phyloP scores from a whole-genome alignment of 2,329 filamentous ascomycete species.

The Septoria petroselini region DNA sequence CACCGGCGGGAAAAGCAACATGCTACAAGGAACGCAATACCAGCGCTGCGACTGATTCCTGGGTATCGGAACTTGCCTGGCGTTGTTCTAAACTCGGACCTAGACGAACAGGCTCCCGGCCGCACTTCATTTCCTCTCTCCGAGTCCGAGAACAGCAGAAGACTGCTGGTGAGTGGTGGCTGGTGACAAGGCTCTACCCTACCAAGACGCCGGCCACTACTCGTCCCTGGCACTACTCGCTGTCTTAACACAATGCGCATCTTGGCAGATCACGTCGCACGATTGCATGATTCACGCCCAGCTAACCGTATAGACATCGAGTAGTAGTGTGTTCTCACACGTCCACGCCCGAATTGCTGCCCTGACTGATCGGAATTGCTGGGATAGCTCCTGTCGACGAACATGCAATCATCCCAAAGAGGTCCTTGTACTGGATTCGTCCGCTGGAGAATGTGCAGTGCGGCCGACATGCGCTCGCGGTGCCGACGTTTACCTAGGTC shows the following conservation, averaged over 20 bases:
- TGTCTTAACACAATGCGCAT: too few species aligned
- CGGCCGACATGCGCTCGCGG: neutral
- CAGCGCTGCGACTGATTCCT: neutral
- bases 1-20: neutral
- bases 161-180: neutral
- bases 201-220: neutral
- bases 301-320: neutral
- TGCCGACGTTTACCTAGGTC: neutral
- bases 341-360: neutral
- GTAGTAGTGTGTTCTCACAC: neutral
- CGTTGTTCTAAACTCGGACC: neutral
- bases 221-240: too few species aligned
- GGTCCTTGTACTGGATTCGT: neutral
- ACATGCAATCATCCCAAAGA: neutral
- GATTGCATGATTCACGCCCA: neutral
- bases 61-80: neutral
- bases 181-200: neutral
- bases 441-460: too few species aligned
- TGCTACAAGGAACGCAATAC: neutral
- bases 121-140: neutral
- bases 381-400: neutral
- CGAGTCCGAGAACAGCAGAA: neutral
- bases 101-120: neutral
- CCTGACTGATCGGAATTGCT: neutral
- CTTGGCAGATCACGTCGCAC: too few species aligned